Evolutionary conservation across 2,329 filamentous ascomycete species (phyloP).

Genomic region (Colletotrichum lentis): DNA sequence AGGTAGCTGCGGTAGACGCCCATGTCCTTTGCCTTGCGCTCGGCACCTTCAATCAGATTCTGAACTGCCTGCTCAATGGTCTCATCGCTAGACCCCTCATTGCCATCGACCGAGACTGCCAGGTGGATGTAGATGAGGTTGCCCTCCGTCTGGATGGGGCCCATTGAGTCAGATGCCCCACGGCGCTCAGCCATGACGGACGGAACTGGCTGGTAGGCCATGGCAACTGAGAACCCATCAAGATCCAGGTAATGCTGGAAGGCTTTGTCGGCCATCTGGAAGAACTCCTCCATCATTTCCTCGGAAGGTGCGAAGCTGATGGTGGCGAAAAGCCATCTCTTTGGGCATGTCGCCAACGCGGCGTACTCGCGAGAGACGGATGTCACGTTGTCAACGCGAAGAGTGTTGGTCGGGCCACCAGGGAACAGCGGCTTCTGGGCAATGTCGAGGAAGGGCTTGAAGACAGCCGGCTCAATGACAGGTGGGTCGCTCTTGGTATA

Average conservation of each 20-base stretch:
- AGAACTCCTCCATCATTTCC: slow-evolving; percentile 22
- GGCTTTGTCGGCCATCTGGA: slow-evolving; percentile 14
- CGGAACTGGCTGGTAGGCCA: slow-evolving; percentile 19
- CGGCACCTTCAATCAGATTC: background rate
- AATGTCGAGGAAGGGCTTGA: background rate
- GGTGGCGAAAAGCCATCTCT: slow-evolving; percentile 9
- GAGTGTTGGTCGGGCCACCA: slow-evolving; percentile 10
- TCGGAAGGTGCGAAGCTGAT: slow-evolving; percentile 20
- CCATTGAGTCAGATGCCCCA: slow-evolving; percentile 7
- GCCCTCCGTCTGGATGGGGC: slow-evolving; percentile 3
- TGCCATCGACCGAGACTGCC: background rate
- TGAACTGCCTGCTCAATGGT: background rate
- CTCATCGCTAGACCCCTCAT: background rate
- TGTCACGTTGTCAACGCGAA: slow-evolving; percentile 21
- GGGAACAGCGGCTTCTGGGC: background rate
- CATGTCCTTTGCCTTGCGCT: too few species aligned
- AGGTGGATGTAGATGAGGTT: slow-evolving; percentile 21
- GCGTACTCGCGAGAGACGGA: slow-evolving; percentile 24
- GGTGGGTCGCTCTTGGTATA: slow-evolving; percentile 21
- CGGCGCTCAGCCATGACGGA: slow-evolving; percentile 6
- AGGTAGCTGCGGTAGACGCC: too few species aligned
- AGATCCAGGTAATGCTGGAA: background rate
- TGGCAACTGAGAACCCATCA: slow-evolving; percentile 11
- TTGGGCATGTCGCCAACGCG: slow-evolving; percentile 9
- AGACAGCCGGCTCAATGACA: background rate